phyloP scores from a whole-genome alignment of 73 alveolate genomes.

The Uronychia binucleata region DNA sequence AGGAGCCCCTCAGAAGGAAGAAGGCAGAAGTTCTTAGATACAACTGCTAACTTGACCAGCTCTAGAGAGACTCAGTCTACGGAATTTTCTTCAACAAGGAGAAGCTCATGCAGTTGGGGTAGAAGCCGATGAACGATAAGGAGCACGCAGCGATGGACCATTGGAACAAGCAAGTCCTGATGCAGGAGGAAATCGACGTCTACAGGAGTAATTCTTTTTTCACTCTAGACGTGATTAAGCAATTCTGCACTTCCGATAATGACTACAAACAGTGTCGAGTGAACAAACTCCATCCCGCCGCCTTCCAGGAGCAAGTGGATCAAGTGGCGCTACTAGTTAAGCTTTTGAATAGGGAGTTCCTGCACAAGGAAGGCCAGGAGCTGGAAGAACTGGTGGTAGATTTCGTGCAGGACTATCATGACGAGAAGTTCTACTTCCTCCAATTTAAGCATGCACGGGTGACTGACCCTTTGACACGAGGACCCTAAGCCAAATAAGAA shows the following conservation, averaged over 20 bases:
- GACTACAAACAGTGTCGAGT: not conserved
- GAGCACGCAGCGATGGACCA: not conserved
- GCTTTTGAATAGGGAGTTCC: not conserved
- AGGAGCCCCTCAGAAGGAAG: not conserved
- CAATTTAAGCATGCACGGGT: not conserved
- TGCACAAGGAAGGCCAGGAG: not conserved
- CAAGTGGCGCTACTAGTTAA: not conserved
- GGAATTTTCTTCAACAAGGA: not conserved
- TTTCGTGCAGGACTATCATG: not conserved
- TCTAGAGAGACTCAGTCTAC: not conserved
- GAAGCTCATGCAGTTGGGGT: not conserved
- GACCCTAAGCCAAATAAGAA: too few species aligned
- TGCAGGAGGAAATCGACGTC: not conserved
- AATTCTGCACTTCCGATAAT: not conserved
- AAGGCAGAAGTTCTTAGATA: not conserved
- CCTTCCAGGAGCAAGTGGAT: not conserved
- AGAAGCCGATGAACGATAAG: not conserved
- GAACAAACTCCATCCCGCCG: not conserved
- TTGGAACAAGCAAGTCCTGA: not conserved
- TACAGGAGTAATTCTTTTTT: not conserved
- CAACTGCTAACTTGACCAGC: not conserved
- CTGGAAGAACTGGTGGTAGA: not conserved
- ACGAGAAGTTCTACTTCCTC: not conserved
- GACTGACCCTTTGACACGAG: too few species aligned
- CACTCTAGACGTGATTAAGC: not conserved